Evolutionary conservation across 352 stramenopile genomes (phyloP), one percentile per base, ranked within the genome.

Genomic region (Thraustochytrium sp.): DNA sequence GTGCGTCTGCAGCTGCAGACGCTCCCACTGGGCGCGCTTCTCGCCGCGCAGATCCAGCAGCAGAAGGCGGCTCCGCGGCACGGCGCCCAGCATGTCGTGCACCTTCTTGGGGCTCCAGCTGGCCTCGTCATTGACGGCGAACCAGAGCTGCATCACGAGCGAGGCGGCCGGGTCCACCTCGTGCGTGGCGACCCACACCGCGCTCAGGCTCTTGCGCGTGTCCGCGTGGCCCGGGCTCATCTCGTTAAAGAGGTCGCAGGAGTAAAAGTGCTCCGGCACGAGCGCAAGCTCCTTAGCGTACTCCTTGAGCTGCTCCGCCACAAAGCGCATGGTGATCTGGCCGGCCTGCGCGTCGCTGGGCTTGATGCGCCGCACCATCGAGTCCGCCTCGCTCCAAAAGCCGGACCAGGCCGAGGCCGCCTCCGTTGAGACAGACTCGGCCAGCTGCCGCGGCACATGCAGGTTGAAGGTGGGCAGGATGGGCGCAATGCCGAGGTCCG

Each of bases 401-500:
- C 76, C 76, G 13, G 51, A 85, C 53, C 68, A 91, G 89, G 49
- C 11, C 13, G 75, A 84, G n/a, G 23, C 48, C 1, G 5, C 9
- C 34, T 77, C 65, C 9, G 5, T 54, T 11, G 51, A 29, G 18
- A 4, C 48, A n/a, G 34, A 13, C 21, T 26, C 16, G 8, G 34
- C 29, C 3, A 97, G 82, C 65, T 94, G 92, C 84, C 94, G 88
- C 0, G 93, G 92, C 31, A 96, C 91, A 72, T 96, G 92, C 0
- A 93, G 86, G 64, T 86, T 91, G 84, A 97, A 97, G 2, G 88
- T 92, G 0, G 93, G 93, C n/a, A 97, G 87, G 16, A 93, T 90
- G 31, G 92, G 92, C n/a, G 95, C 84, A 89, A 97, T 97, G 56
- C 92, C 93, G 23, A 95, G 92, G 78, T 91, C 87, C n/a, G 88